Conservation (phyloP, 495 filamentous ascomycete genomes). For the Staphylotrichum tortipilum region DNA sequence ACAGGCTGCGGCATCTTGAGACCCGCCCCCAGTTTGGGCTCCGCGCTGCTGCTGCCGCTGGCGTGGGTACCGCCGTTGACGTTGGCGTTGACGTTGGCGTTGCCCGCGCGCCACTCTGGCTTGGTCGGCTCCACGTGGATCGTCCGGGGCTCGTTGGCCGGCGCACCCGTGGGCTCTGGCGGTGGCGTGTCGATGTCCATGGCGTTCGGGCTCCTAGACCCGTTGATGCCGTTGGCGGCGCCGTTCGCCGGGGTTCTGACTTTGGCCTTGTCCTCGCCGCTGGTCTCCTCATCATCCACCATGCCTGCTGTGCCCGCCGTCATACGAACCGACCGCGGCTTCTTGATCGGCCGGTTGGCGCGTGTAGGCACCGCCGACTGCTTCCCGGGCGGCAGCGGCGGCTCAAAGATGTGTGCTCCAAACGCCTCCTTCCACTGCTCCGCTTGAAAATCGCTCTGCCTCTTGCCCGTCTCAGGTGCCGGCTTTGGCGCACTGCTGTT, state of each 20-base stretch:
- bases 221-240: constrained; percentile 8
- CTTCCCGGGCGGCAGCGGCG: constrained; percentile 26
- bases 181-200: constrained; percentile 50
- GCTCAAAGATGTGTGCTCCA: constrained; percentile 50
- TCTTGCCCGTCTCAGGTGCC: constrained; percentile 10
- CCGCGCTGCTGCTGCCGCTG: constrained; percentile 10
- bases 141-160: constrained; percentile 29
- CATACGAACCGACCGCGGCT: constrained; percentile 37
- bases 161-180: constrained; percentile 9
- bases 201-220: constrained; percentile 34
- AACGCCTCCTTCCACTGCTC: constrained; percentile 61
- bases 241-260: no score
- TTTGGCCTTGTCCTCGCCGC: constrained; percentile 25
- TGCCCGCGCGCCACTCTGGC: constrained; percentile 41
- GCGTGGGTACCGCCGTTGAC: no score
- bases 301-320: constrained; percentile 36
- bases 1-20: constrained; percentile 13
- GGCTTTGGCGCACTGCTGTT: constrained; percentile 2
- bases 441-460: constrained; percentile 46
- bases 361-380: constrained; percentile 33
- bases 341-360: constrained; percentile 23
- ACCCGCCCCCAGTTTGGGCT: constrained; percentile 8
- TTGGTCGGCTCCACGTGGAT: constrained; percentile 41
- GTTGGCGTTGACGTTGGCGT: constrained; percentile 26
- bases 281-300: constrained; percentile 37